Conservation (phyloP, 306 rosid genomes). For the Acacia acuminata region DNA sequence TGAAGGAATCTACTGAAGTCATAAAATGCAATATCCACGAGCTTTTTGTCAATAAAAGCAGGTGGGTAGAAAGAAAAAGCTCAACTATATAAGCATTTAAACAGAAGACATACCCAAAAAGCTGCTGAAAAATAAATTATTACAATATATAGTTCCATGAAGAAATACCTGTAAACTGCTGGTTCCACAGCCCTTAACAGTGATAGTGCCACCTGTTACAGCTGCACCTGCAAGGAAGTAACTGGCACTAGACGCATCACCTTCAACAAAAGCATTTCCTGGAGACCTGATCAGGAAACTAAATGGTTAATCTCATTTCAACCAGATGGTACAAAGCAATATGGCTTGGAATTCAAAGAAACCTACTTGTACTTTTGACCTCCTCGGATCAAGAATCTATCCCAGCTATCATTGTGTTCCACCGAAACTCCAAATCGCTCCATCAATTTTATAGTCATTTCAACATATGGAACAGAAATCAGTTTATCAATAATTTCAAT, state of each 20-base stretch:
- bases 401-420: conserved; percentile 81
- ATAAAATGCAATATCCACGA: neutral
- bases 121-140: neutral
- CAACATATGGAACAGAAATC: conserved; percentile 95
- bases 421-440: conserved; percentile 91
- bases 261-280: conserved; percentile 93
- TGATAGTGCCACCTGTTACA: conserved; percentile 95
- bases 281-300: conserved; percentile 63
- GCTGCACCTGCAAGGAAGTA: conserved; percentile 99
- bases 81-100: neutral
- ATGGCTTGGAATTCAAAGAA: conserved; percentile 21
- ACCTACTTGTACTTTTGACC: conserved; percentile 98
- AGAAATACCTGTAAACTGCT: conserved; percentile 92
- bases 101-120: neutral
- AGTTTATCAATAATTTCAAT: conserved; percentile 88
- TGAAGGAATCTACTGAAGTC: neutral
- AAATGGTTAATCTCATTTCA: conserved; percentile 18
- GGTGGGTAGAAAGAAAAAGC: neutral
- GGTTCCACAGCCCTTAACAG: conserved; percentile 96
- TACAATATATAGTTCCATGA: conserved; percentile 11
- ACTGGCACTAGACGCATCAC: conserved; percentile 99
- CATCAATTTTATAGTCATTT: conserved; percentile 98
- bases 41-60: neutral
- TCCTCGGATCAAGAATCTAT: conserved; percentile 77
- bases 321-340: conserved; percentile 22